phyloP scores from a whole-genome alignment of 2,329 filamentous ascomycete species.

The Pyricularia grisea region DNA sequence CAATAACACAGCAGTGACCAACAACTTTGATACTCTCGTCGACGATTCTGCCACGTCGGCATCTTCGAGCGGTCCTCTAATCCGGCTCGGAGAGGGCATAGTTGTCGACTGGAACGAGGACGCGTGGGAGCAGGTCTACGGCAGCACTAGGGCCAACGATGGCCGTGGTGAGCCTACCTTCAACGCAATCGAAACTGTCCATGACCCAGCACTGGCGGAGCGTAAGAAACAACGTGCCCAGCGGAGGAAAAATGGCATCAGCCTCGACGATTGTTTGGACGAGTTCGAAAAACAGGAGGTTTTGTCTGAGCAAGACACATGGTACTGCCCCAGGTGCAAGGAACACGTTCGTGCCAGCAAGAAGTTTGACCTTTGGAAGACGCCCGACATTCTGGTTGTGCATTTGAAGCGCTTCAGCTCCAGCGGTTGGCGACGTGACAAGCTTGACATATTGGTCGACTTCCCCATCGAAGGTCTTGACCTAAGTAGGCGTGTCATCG shows the following conservation, averaged over 20 bases:
- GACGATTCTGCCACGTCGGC: conserved; percentile 21
- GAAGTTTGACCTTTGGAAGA: conserved; percentile 95
- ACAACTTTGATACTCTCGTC: conserved; percentile 11
- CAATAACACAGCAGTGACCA: conserved; percentile 16
- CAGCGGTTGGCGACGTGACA: conserved; percentile 72
- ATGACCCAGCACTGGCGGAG: conserved; percentile 55
- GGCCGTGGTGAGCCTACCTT: conserved; percentile 53
- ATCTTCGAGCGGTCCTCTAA: conserved; percentile 47
- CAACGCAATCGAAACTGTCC: conserved; percentile 36
- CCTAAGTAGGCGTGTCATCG: conserved; percentile 67
- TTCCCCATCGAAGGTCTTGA: conserved; percentile 87
- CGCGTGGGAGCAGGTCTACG: conserved; percentile 64
- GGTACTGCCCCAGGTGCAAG: conserved; percentile 96
- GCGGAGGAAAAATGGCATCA: conserved; percentile 67
- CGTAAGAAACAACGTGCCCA: conserved; percentile 52
- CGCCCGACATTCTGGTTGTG: conserved; percentile 87
- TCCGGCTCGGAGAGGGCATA: conserved; percentile 75
- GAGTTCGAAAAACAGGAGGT: conserved; percentile 94
- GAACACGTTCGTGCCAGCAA: conserved; percentile 88
- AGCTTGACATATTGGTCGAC: conserved; percentile 83
- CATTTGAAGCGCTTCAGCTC: conserved; percentile 95
- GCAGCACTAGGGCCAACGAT: conserved; percentile 33
- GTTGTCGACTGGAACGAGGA: conserved; percentile 76
- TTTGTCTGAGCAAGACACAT: conserved; percentile 88
- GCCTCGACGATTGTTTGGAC: conserved; percentile 81